phyloP scores from a whole-genome alignment of 352 stramenopile genomes.

The Phytophthora sp. region DNA sequence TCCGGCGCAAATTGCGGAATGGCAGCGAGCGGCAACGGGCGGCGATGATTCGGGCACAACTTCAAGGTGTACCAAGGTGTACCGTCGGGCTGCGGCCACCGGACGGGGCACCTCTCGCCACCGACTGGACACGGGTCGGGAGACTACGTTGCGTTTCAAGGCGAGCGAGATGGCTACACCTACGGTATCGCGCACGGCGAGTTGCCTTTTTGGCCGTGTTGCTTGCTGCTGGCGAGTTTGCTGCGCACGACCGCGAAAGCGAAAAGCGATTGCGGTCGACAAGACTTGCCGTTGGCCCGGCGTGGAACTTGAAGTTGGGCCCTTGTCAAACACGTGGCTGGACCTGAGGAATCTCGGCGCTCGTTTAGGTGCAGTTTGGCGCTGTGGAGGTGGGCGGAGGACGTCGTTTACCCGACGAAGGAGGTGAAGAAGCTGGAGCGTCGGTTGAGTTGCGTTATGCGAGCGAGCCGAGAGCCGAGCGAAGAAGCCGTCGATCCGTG shows the following conservation, averaged over 20 bases:
- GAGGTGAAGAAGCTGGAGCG: no score
- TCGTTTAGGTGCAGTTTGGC: no score
- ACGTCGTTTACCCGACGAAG: no score
- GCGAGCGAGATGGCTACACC: neutral
- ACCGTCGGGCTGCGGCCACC: constrained; percentile 13
- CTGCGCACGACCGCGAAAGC: neutral
- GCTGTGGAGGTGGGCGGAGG: no score
- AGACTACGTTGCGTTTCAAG: constrained; percentile 25
- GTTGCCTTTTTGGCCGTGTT: no score
- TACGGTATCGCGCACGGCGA: no score
- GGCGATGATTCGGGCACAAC: neutral
- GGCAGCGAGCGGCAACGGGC: neutral
- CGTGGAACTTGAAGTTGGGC: constrained; percentile 36
- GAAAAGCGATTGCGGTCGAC: constrained; percentile 5
- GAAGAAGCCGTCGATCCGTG: no score
- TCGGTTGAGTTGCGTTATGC: no score
- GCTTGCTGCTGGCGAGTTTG: no score
- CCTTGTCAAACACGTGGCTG: constrained; percentile 7
- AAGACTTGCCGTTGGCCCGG: constrained; percentile 12
- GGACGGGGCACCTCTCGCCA: neutral
- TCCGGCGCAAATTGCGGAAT: constrained; percentile 30
- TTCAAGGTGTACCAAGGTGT: constrained; percentile 33
- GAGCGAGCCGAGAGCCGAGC: no score
- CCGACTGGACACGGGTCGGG: neutral
- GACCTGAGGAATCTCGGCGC: no score